Conservation (phyloP, 139 green algal genomes). For the Picochlorum sp. region DNA sequence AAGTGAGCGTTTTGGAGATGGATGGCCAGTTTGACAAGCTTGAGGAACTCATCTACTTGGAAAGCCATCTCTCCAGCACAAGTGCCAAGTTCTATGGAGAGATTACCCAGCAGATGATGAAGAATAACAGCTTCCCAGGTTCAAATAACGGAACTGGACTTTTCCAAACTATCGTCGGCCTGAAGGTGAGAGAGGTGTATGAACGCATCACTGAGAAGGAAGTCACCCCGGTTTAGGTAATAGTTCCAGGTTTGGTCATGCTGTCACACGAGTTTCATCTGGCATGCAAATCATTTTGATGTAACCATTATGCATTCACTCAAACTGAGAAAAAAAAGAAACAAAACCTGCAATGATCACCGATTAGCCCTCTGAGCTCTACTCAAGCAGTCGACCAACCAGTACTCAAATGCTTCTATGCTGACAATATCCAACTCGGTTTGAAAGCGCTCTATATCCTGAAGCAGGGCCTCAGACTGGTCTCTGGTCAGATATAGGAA, state of each 20-base stretch:
- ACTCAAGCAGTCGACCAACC: slow-evolving; percentile 21
- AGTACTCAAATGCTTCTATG: slow-evolving; percentile 17
- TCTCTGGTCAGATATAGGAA: slow-evolving; percentile 18
- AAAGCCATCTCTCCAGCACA: slow-evolving; percentile 97
- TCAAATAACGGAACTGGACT: slow-evolving; percentile 99
- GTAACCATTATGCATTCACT: background rate
- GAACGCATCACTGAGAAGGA: slow-evolving; percentile 85
- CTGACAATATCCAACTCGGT: slow-evolving; percentile 6
- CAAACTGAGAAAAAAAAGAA: background rate
- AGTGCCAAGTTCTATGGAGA: slow-evolving; percentile 93
- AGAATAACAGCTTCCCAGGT: slow-evolving; percentile 92
- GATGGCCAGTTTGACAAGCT: slow-evolving; percentile 99
- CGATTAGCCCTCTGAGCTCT: slow-evolving; percentile 19
- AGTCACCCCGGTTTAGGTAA: slow-evolving; percentile 18
- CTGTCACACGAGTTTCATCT: slow-evolving; percentile 3
- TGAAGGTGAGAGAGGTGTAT: slow-evolving; percentile 98
- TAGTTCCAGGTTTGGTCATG: slow-evolving; percentile 12
- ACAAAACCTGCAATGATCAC: slow-evolving; percentile 3
- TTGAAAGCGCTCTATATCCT: slow-evolving; percentile 15
- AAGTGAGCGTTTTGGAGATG: slow-evolving; percentile 90
- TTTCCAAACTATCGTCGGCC: slow-evolving; percentile 93
- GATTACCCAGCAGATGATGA: slow-evolving; percentile 99
- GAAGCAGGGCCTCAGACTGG: slow-evolving; percentile 8
- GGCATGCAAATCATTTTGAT: slow-evolving; percentile 15
- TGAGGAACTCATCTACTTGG: slow-evolving; percentile 99